Conservation (phyloP, 1,284 basidiomycete genomes). For the Fomitopsis betulina region DNA sequence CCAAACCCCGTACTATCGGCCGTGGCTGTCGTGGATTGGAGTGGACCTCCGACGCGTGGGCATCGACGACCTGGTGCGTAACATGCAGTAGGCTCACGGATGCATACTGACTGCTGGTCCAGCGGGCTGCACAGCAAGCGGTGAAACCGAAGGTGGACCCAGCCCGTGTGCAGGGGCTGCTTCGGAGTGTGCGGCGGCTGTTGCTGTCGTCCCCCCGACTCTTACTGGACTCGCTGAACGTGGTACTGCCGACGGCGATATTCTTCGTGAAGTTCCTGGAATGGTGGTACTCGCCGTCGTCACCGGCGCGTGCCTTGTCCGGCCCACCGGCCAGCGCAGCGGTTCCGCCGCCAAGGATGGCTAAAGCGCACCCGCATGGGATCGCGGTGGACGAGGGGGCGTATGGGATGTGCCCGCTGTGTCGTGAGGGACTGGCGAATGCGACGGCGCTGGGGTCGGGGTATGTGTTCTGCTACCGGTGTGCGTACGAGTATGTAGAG, state of each 20-base stretch:
- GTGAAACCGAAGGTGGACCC: conserved; percentile 20
- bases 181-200: conserved; percentile 39
- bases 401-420: conserved; percentile 86
- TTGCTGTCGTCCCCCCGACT: conserved; percentile 53
- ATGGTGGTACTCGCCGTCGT: conserved; percentile 98
- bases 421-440: conserved; percentile 74
- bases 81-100: not conserved
- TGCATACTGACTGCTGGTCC: not conserved
- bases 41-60: conserved; percentile 79
- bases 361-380: conserved; percentile 68
- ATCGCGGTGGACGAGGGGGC: conserved; percentile 51
- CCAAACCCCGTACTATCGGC: conserved; percentile 82
- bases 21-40: conserved; percentile 86
- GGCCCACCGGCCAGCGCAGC: conserved; percentile 59
- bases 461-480: conserved; percentile 96
- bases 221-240: conserved; percentile 71
- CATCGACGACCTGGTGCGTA: conserved; percentile 67
- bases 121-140: conserved; percentile 28
- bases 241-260: conserved; percentile 88
- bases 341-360: conserved; percentile 71
- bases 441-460: conserved; percentile 90
- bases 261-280: conserved; percentile 97
- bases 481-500: conserved; percentile 83
- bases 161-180: conserved; percentile 28
- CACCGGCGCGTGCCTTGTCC: conserved; percentile 71